Percentiles rank a stretch among this genome's conserved stretches.
Conservation (phyloP, 495 filamentous ascomycete genomes). For the Aspergillus incahuasiensis region DNA sequence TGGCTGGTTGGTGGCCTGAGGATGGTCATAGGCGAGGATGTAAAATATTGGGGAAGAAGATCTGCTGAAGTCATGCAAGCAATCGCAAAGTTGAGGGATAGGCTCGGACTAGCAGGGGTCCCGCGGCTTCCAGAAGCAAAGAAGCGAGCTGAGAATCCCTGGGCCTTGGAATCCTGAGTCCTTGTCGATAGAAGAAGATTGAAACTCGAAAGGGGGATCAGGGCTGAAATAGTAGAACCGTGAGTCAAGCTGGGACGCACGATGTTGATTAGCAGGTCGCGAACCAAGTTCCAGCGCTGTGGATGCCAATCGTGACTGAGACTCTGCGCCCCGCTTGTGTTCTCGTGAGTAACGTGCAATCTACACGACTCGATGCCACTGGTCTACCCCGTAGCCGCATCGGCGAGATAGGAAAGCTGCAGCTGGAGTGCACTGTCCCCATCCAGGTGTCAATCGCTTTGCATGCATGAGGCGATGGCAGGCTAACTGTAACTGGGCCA, state of each 20-base stretch:
- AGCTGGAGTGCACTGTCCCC: constrained; percentile 5
- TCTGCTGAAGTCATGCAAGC: constrained; percentile 13
- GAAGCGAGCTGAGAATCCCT: background rate
- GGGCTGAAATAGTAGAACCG: background rate
- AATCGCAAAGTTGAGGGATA: constrained; percentile 7
- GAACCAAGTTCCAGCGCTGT: background rate
- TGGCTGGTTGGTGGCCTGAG: constrained; percentile 8
- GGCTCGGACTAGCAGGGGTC: constrained; percentile 5
- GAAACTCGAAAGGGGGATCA: background rate
- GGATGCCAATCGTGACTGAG: background rate
- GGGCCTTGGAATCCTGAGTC: background rate
- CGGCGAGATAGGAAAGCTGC: background rate
- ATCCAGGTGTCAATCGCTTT: constrained; percentile 1
- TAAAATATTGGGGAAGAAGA: background rate
- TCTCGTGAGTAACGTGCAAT: background rate
- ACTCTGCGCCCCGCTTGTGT: constrained; percentile 2
- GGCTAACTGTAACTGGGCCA: background rate
- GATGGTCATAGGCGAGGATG: constrained; percentile 1
- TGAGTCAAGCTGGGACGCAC: background rate
- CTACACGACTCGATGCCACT: background rate
- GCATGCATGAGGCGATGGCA: background rate
- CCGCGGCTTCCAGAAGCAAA: constrained; percentile 9
- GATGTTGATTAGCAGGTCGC: no score
- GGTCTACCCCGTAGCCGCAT: background rate
- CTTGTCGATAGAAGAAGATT: background rate